A percentile compares a stretch with the other conserved stretches of the same genome.
These are phyloP conservation scores for Thelephora ganbajun DNA, from an alignment of 768 basidiomycete species.

Conservation along the genomic window DNA sequence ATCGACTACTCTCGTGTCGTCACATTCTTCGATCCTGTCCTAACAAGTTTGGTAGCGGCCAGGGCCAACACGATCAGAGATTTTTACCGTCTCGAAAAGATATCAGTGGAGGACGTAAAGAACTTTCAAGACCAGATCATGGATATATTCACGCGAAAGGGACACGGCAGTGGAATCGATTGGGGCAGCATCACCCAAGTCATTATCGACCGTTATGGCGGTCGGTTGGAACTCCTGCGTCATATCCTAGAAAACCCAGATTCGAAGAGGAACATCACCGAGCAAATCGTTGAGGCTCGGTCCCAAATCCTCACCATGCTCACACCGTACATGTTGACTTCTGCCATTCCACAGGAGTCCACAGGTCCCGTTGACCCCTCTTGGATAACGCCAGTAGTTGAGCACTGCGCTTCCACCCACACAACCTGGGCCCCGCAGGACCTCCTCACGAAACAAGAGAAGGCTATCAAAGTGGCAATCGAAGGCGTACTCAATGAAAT, in stretches of 20 bases:
- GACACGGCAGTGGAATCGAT: conserved; percentile 22
- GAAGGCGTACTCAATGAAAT: conserved; percentile 1
- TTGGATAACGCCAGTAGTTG: conserved; percentile 1
- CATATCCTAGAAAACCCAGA: conserved; percentile 19
- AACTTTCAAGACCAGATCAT: conserved; percentile 15
- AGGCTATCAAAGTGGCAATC: neutral
- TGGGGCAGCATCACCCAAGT: conserved; percentile 26
- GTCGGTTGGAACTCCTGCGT: conserved; percentile 25
- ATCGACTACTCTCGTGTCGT: conserved; percentile 27
- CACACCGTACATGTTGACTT: neutral
- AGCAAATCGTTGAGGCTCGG: conserved; percentile 3
- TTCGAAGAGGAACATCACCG: conserved; percentile 1
- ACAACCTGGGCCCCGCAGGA: neutral
- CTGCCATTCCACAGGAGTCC: neutral
- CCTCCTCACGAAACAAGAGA: conserved; percentile 1
- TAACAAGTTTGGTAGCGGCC: conserved; percentile 21
- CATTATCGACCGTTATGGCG: conserved; percentile 27
- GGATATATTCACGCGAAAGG: conserved; percentile 10
- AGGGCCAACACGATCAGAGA: conserved; percentile 20
- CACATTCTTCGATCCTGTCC: conserved; percentile 28
- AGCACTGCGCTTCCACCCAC: neutral
- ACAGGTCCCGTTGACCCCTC: neutral
- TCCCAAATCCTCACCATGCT: conserved; percentile 5
- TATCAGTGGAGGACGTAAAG: conserved; percentile 16
- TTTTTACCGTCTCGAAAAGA: conserved; percentile 22